Evolutionary conservation across 441 rosid genomes (phyloP).

Genomic region (Isatis lusitanica): DNA sequence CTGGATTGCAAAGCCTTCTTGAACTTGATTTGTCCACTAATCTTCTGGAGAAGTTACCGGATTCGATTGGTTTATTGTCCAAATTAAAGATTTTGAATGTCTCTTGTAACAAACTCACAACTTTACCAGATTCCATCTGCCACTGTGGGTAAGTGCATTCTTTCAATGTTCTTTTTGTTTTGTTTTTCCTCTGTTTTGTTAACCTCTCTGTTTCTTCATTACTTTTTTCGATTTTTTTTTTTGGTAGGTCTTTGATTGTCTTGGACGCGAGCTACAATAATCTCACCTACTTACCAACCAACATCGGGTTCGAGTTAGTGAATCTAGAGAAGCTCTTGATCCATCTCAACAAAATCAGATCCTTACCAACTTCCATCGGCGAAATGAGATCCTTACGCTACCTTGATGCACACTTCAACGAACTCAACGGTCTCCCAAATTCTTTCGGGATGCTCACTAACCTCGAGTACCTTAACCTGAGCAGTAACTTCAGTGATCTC

Average conservation of each 20-base stretch:
- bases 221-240: neutral
- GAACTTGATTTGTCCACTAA: conserved; percentile 78
- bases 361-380: conserved; percentile 71
- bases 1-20: conserved; percentile 64
- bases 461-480: conserved; percentile 75
- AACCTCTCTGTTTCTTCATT: conserved; percentile 8
- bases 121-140: conserved; percentile 71
- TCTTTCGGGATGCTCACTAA: conserved; percentile 62
- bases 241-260: conserved; percentile 61
- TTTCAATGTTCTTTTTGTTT: neutral
- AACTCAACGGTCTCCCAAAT: conserved; percentile 63
- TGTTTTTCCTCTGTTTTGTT: neutral
- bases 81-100: conserved; percentile 70
- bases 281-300: conserved; percentile 78
- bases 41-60: conserved; percentile 69
- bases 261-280: conserved; percentile 83
- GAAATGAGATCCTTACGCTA: conserved; percentile 65
- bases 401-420: conserved; percentile 86
- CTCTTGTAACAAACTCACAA: conserved; percentile 67
- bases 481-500: conserved; percentile 82
- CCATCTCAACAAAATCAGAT: conserved; percentile 76
- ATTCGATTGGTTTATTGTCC: conserved; percentile 67
- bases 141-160: conserved; percentile 61
- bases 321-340: conserved; percentile 64
- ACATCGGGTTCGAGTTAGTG: conserved; percentile 67